Conservation (phyloP, 2,329 filamentous ascomycete species). For the Fusarium sulawesiense region DNA sequence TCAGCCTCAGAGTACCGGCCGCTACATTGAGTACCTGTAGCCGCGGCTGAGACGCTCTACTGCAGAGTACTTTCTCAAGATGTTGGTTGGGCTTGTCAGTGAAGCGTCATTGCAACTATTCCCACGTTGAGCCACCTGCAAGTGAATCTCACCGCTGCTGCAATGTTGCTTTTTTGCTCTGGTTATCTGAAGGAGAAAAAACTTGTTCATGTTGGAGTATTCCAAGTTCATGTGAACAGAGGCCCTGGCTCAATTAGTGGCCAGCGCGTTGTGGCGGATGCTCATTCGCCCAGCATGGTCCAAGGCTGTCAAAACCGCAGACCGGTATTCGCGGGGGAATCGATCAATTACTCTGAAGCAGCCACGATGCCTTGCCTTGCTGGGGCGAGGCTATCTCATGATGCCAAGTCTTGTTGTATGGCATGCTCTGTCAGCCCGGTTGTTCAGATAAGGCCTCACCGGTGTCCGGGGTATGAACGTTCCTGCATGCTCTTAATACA, state of each 20-base stretch:
- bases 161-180: slow-evolving; percentile 20
- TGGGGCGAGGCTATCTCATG: slow-evolving; percentile 32
- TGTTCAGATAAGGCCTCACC: slow-evolving; percentile 22
- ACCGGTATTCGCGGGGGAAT: slow-evolving; percentile 23
- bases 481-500: slow-evolving; percentile 6
- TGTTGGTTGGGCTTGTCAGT: background rate
- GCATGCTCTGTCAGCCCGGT: background rate
- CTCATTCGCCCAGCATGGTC: slow-evolving; percentile 38
- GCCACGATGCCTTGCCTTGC: slow-evolving; percentile 14
- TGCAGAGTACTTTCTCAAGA: slow-evolving; percentile 12
- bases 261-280: slow-evolving; percentile 43
- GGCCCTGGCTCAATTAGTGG: slow-evolving; percentile 32
- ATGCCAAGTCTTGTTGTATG: slow-evolving; percentile 13
- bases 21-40: background rate
- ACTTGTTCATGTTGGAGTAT: background rate
- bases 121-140: slow-evolving; percentile 3
- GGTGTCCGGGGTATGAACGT: slow-evolving; percentile 16
- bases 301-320: slow-evolving; percentile 21
- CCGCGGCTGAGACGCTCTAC: slow-evolving; percentile 1
- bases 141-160: slow-evolving; percentile 30
- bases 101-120: background rate
- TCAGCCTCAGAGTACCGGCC: background rate
- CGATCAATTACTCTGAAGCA: slow-evolving; percentile 16
- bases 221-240: slow-evolving; percentile 11
- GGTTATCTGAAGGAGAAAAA: slow-evolving; percentile 4